Evolutionary conservation across 1,284 basidiomycete species (phyloP).

Genomic region (Cryptococcus sp.): DNA sequence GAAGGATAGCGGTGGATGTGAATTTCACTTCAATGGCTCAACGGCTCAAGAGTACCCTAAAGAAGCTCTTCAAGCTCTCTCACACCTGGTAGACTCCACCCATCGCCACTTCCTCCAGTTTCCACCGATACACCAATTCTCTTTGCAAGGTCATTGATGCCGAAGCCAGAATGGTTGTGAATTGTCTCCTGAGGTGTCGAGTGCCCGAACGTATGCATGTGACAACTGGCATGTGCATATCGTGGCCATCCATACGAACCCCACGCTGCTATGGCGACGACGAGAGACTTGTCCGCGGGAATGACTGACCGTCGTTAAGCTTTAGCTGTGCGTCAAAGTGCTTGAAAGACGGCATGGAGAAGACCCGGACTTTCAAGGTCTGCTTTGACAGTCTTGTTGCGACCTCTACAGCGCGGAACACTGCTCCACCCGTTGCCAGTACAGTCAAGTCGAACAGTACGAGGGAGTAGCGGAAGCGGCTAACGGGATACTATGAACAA

Average conservation of each 20-base stretch:
- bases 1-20: too few relatives aligned
- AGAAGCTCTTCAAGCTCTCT: constrained; percentile 45
- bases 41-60: too few relatives aligned
- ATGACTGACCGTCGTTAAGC: constrained; percentile 34
- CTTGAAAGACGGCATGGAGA: constrained; percentile 43
- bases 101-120: constrained; percentile 10
- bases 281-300: constrained; percentile 29
- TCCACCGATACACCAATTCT: constrained; percentile 30
- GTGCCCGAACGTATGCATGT: constrained; percentile 46
- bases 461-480: constrained; percentile 36
- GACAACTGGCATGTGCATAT: constrained; percentile 44
- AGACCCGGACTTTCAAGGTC: constrained; percentile 31
- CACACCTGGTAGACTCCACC: constrained; percentile 31
- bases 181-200: constrained; percentile 37
- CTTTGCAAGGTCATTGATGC: constrained; percentile 31
- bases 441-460: constrained; percentile 40
- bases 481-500: constrained; percentile 40
- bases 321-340: constrained; percentile 41
- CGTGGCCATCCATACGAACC: constrained; percentile 42
- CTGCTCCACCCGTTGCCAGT: constrained; percentile 45
- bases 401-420: constrained; percentile 37
- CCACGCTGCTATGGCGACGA: constrained; percentile 45
- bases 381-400: constrained; percentile 27
- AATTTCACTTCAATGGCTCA: too few relatives aligned
- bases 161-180: constrained; percentile 46